Percentiles rank a stretch among this genome's conserved stretches.
These are phyloP conservation scores for Sphagnum tenellum DNA, from an alignment of 225 moss, liverwort and hornwort species.

Conservation along the genomic window DNA sequence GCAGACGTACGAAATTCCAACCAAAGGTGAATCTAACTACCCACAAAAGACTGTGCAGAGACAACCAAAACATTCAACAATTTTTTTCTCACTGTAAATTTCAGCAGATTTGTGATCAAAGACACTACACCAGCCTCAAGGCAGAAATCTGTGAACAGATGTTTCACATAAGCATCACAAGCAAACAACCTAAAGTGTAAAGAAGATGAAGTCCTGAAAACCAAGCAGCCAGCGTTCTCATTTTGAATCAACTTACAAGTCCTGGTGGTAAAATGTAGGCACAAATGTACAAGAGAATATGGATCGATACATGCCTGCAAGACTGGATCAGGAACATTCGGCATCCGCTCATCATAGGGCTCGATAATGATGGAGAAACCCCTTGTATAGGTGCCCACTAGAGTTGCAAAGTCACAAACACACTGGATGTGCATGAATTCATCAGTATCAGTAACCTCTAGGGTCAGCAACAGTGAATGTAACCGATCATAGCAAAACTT, in stretches of 20 bases:
- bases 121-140: too few relatives aligned
- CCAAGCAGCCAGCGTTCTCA: background rate
- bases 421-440: slow-evolving; percentile 93
- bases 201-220: background rate
- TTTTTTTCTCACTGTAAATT: too few relatives aligned
- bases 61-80: too few relatives aligned
- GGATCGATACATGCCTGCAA: slow-evolving; percentile 46
- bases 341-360: slow-evolving; percentile 98
- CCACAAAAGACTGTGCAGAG: too few relatives aligned
- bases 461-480: slow-evolving; percentile 68
- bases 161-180: too few relatives aligned
- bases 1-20: too few relatives aligned
- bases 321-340: slow-evolving; percentile 94
- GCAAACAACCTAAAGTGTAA: background rate
- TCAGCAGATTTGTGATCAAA: too few relatives aligned
- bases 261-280: too few relatives aligned
- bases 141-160: too few relatives aligned
- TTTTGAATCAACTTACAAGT: too few relatives aligned
- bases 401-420: slow-evolving; percentile 87
- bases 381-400: slow-evolving; percentile 89
- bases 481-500: slow-evolving; percentile 96
- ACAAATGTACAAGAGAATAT: background rate
- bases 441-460: slow-evolving; percentile 96
- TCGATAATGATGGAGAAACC: slow-evolving; percentile 98
- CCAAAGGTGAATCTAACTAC: too few relatives aligned